Percentiles rank a stretch among this genome's conserved stretches.
phyloP scores from a whole-genome alignment of 2,329 filamentous ascomycete species.

The Teratosphaeria gauchensis region DNA sequence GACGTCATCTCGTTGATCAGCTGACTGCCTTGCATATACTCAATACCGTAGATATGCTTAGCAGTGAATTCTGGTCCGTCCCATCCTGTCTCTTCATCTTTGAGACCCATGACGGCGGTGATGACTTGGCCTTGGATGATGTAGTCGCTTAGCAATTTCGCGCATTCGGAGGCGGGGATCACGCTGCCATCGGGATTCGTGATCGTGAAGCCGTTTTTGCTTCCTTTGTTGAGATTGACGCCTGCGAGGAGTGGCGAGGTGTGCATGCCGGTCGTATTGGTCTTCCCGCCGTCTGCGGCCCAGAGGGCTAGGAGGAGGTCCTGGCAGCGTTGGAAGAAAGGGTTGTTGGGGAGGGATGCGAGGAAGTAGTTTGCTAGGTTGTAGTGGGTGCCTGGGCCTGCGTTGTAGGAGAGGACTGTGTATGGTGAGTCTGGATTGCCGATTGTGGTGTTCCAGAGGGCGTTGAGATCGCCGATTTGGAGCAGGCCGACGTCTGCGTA shows the following conservation, averaged over 20 bases:
- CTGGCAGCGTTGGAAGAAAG: conserved; percentile 42
- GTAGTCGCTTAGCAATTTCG: conserved; percentile 44
- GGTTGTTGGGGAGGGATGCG: conserved; percentile 30
- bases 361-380: conserved; percentile 44
- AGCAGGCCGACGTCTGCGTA: conserved; percentile 35
- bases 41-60: conserved; percentile 41
- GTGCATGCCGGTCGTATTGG: conserved; percentile 44
- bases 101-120: conserved; percentile 41
- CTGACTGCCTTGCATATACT: conserved; percentile 43
- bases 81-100: conserved; percentile 44
- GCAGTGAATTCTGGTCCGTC: conserved; percentile 44
- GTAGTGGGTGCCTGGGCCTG: conserved; percentile 24
- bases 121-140: conserved; percentile 48
- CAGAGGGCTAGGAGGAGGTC: conserved; percentile 44
- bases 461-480: conserved; percentile 47
- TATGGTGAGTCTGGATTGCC: conserved; percentile 37
- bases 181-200: conserved; percentile 23
- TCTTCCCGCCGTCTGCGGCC: conserved; percentile 36
- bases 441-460: conserved; percentile 43
- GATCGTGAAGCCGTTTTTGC: conserved; percentile 2
- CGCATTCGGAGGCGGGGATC: conserved; percentile 26
- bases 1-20: conserved; percentile 44
- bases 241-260: conserved; percentile 39
- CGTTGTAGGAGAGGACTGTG: conserved; percentile 41
- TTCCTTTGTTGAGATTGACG: conserved; percentile 28